Percentiles rank a stretch among this genome's conserved stretches.
These are phyloP conservation scores for Priceomyces medius DNA, from an alignment of 805 yeast genomes.

Conservation along the genomic window DNA sequence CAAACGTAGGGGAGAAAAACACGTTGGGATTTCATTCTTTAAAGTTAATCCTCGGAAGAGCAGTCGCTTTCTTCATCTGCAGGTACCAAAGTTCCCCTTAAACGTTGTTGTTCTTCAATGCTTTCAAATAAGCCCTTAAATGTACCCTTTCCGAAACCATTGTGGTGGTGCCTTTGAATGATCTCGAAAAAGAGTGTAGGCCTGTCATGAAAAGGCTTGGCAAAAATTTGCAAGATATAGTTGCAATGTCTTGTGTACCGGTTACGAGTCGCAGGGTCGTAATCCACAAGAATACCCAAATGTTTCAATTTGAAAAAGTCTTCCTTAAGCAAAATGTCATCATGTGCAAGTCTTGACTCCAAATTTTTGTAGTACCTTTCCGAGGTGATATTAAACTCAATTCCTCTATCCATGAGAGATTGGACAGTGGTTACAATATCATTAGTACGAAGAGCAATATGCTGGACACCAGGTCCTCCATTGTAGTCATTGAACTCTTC, in stretches of 20 bases:
- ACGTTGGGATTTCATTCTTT: too few species aligned
- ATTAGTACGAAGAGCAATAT: slow-evolving; percentile 66
- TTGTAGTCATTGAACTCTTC: slow-evolving; percentile 77
- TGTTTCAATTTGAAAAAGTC: slow-evolving; percentile 47
- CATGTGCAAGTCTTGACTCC: slow-evolving; percentile 40
- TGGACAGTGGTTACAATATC: slow-evolving; percentile 59
- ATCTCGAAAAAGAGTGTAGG: slow-evolving; percentile 83
- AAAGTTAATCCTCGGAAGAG: too few species aligned
- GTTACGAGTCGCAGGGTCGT: slow-evolving; percentile 51
- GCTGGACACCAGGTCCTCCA: slow-evolving; percentile 84
- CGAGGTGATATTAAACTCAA: slow-evolving; percentile 65
- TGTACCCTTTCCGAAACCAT: slow-evolving; percentile 89
- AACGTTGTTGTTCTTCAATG: slow-evolving; percentile 71
- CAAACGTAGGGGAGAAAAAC: too few species aligned
- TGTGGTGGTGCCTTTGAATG: slow-evolving; percentile 74
- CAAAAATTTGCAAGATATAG: slow-evolving; percentile 78
- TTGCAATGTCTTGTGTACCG: slow-evolving; percentile 39
- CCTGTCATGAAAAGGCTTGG: slow-evolving; percentile 71
- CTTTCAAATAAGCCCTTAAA: slow-evolving; percentile 79
- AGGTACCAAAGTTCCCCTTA: slow-evolving; percentile 59
- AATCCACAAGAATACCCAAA: slow-evolving; percentile 70
- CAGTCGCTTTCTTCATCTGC: slow-evolving; percentile 2
- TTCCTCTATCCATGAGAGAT: slow-evolving; percentile 58
- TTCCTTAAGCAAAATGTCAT: slow-evolving; percentile 51
- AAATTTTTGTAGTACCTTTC: slow-evolving; percentile 55